phyloP scores from a whole-genome alignment of 2,329 filamentous ascomycete species.

The Ophiocordyceps camponoti-saundersi region DNA sequence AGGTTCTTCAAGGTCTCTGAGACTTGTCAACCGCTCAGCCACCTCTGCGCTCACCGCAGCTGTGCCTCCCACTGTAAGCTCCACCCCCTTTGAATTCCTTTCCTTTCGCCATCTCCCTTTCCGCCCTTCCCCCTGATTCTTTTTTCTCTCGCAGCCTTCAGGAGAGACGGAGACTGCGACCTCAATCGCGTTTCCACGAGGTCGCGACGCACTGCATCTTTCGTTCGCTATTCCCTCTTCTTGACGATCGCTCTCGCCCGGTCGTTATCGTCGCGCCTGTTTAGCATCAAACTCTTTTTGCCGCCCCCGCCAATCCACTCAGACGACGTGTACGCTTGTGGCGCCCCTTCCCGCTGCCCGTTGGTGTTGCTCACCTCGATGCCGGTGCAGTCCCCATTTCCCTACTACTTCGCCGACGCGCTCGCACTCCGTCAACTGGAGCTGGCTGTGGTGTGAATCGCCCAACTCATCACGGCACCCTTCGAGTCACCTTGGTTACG shows the following conservation, averaged over 20 bases:
- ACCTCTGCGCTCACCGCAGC: slow-evolving; percentile 1
- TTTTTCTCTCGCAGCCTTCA: not conserved
- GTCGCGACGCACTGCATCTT: not conserved
- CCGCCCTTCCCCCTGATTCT: not conserved
- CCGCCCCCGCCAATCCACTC: not conserved
- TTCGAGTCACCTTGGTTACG: not conserved
- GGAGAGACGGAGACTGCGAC: not conserved
- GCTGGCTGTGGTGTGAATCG: not conserved
- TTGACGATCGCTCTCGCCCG: not conserved
- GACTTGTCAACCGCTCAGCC: not conserved
- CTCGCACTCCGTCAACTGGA: not conserved
- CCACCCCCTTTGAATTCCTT: slow-evolving; percentile 1
- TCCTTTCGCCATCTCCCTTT: not conserved
- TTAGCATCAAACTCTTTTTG: not conserved
- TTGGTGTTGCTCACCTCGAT: not conserved
- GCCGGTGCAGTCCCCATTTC: not conserved
- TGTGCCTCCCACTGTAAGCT: not conserved
- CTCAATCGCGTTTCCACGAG: not conserved
- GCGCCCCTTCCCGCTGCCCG: not conserved
- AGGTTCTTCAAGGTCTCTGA: not conserved
- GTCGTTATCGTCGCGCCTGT: not conserved
- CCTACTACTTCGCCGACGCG: not conserved
- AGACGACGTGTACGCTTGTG: not conserved
- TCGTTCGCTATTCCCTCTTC: not conserved
- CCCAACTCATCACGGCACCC: not conserved